Base-by-base conservation (phyloP, 805 yeast species). In the Candida parachauliodes region DNA sequence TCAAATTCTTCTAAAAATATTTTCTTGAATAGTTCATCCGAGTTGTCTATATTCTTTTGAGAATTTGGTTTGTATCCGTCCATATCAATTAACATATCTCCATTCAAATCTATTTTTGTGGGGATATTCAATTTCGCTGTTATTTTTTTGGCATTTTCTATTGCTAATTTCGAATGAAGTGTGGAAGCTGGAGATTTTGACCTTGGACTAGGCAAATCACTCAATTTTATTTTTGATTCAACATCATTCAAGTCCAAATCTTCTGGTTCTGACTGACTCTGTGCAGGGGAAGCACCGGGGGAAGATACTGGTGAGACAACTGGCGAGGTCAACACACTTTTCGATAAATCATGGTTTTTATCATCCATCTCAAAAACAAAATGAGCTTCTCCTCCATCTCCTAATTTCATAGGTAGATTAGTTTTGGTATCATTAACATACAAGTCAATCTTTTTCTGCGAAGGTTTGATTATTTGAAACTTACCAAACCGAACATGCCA, bases 351-450 rank as follows among this genome's bases (percentile, higher is more conserved):
- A 8, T 59, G 52, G 31, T 72, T 72, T 29, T 73, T 76, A 14
- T 37, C 35, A 27, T 73, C 74, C 1, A 96, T 84, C 52, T 88
- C 96, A 63, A 93, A 91, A 28, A 93, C 98, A 55, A 93, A 93
- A 57, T 88, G 88, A 0, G 98, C 98, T 60, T 93, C 98, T 10
- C 98, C 98, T 6, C 94, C 96, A 43, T 93, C 98, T 11, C 96
- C 95, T 31, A 93, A 67, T 59, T 93, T 93, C 98, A 93, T 93
- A 7, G 96, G 96, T 33, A 91, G 65, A 48, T 86, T 81, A 0
- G 94, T 83, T 32, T 79, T 71, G 42, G 74, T 74, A 25, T 83
- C 97, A 61, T 93, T 93, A 27, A 93, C 94, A 28, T 78, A 74
- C 46, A 93, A 81, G 40, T 84, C 94, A 37, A 91, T 95, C 57